Evolutionary conservation across 768 basidiomycete genomes (phyloP).

Genomic region (Suillus clintonianus): DNA sequence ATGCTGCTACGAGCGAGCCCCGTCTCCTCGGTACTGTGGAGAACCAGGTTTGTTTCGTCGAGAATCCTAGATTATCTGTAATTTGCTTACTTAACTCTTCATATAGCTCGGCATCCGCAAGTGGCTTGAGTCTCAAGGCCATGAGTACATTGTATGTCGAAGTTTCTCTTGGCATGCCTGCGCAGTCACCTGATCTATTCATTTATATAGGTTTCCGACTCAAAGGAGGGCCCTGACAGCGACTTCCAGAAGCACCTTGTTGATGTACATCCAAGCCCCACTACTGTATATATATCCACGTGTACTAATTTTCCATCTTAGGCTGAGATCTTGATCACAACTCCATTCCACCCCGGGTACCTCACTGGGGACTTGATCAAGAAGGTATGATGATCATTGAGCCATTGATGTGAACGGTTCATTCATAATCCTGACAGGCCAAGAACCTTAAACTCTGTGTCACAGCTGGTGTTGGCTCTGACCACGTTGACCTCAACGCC

Average conservation of each 20-base stretch:
- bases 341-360: conserved; percentile 87
- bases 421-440: conserved; percentile 46
- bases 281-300: conserved; percentile 8
- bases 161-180: not conserved
- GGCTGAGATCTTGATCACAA: conserved; percentile 82
- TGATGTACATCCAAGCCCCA: conserved; percentile 53
- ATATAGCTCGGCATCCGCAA: conserved; percentile 67
- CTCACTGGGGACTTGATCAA: conserved; percentile 71
- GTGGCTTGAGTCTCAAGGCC: conserved; percentile 71
- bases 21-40: conserved; percentile 80
- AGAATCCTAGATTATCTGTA: not conserved
- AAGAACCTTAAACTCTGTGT: conserved; percentile 89
- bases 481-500: conserved; percentile 88
- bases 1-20: conserved; percentile 67
- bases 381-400: conserved; percentile 45
- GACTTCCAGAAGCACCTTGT: conserved; percentile 82
- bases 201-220: conserved; percentile 60
- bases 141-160: conserved; percentile 63
- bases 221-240: conserved; percentile 81
- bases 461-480: conserved; percentile 90
- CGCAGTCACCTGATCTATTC: conserved; percentile 10
- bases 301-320: conserved; percentile 28
- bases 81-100: conserved; percentile 8
- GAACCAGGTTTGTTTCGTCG: conserved; percentile 55
- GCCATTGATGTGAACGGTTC: conserved; percentile 2